phyloP scores from a whole-genome alignment of 768 basidiomycete genomes.

The Suillus occidentalis region DNA sequence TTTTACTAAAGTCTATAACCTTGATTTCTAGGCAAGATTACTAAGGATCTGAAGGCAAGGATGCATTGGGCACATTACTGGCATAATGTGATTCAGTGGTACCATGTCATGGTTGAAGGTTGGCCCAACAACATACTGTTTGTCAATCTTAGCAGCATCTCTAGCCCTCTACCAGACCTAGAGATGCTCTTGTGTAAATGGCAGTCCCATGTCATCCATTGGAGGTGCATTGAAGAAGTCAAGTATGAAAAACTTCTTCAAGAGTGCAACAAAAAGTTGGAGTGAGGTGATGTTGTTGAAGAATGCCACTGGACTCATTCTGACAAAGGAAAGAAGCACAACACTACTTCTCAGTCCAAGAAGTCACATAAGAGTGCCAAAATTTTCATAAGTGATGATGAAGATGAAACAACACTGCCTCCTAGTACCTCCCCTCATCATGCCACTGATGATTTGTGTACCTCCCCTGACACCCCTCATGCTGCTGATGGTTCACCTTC shows the following conservation, averaged over 20 bases:
- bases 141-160: conserved; percentile 6
- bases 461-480: too few species aligned
- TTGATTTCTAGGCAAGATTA: too few species aligned
- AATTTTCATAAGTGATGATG: background rate
- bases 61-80: too few species aligned
- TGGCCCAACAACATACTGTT: conserved; percentile 7
- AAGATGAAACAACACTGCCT: background rate
- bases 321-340: conserved; percentile 1
- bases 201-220: conserved; percentile 4
- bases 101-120: conserved; percentile 3
- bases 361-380: background rate
- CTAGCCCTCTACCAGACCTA: conserved; percentile 7
- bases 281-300: background rate
- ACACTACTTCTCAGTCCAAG: background rate
- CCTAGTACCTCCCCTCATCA: too few species aligned
- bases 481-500: too few species aligned
- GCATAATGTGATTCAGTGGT: background rate
- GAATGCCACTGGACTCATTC: background rate
- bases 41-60: too few species aligned
- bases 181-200: conserved; percentile 6
- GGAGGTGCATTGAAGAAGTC: background rate
- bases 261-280: conserved; percentile 3
- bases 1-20: too few species aligned
- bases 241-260: background rate
- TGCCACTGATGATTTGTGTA: too few species aligned